phyloP scores from a whole-genome alignment of 768 basidiomycete species.

The Rubroboletus satanas region DNA sequence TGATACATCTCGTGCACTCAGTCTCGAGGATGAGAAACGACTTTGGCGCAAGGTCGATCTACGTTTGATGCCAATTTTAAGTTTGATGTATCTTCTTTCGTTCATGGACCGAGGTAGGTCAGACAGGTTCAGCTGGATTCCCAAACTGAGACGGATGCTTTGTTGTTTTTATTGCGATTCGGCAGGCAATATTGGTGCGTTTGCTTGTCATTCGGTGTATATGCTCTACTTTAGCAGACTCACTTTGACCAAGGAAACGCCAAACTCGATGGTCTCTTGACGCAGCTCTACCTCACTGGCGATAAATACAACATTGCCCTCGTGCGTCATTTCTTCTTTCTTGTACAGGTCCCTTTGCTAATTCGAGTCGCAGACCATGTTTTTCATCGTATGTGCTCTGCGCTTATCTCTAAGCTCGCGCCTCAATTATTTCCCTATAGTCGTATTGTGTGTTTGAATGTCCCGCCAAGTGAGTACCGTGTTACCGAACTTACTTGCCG shows the following conservation, averaged over 20 bases:
- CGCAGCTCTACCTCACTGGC: slow-evolving; percentile 52
- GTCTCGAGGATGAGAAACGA: slow-evolving; percentile 43
- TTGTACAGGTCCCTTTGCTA: not conserved
- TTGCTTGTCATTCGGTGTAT: not conserved
- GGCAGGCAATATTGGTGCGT: slow-evolving; percentile 54
- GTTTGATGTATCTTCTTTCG: slow-evolving; percentile 57
- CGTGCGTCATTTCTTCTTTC: slow-evolving; percentile 34
- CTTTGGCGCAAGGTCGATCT: slow-evolving; percentile 59
- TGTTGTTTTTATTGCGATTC: not conserved
- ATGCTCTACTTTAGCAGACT: not conserved
- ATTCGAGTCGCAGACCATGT: slow-evolving; percentile 58
- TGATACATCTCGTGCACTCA: slow-evolving; percentile 4
- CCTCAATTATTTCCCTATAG: slow-evolving; percentile 3
- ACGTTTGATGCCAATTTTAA: slow-evolving; percentile 54
- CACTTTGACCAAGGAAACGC: slow-evolving; percentile 47
- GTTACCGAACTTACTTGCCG: not conserved
- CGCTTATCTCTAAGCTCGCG: not conserved
- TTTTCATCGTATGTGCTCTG: slow-evolving; percentile 53
- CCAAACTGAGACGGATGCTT: not conserved
- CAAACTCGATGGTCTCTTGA: slow-evolving; percentile 56
- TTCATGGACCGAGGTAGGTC: slow-evolving; percentile 59
- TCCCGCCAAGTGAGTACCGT: slow-evolving; percentile 53
- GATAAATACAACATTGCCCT: slow-evolving; percentile 65
- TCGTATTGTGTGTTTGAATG: slow-evolving; percentile 50
- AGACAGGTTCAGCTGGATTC: not conserved